Conservation (phyloP, 2,329 filamentous ascomycete species). For the Pochonia chlamydosporia region DNA sequence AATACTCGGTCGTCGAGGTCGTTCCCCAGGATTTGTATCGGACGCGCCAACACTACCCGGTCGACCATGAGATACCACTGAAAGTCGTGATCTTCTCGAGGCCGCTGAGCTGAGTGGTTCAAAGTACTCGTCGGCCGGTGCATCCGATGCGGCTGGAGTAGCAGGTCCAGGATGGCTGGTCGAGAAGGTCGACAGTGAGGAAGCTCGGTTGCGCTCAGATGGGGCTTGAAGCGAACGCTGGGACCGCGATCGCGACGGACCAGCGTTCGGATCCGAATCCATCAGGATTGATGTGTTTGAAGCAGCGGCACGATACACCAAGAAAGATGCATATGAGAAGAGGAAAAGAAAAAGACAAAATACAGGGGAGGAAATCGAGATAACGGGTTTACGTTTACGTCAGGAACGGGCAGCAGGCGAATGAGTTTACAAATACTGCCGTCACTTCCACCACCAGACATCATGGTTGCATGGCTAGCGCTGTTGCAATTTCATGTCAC, state of each 20-base stretch:
- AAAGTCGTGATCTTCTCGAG: slow-evolving; percentile 6
- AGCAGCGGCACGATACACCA: background rate
- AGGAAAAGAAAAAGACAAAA: no score
- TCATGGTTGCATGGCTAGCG: no score
- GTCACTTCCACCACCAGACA: no score
- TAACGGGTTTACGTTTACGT: no score
- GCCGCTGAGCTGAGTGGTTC: slow-evolving; percentile 1
- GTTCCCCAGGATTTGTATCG: slow-evolving; percentile 1
- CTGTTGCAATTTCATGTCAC: no score
- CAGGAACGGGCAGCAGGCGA: no score
- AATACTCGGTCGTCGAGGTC: slow-evolving; percentile 16
- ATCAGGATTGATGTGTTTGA: background rate
- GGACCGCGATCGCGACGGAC: slow-evolving; percentile 1
- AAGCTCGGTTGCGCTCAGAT: slow-evolving; percentile 2
- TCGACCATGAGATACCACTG: slow-evolving; percentile 5
- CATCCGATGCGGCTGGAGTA: slow-evolving; percentile 3
- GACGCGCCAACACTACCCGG: background rate
- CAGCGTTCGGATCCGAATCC: slow-evolving; percentile 2
- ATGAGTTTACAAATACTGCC: no score
- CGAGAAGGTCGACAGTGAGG: background rate
- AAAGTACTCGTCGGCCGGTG: slow-evolving; percentile 4
- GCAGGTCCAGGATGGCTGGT: background rate
- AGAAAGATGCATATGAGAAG: no score
- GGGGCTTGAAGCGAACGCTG: slow-evolving; percentile 1
- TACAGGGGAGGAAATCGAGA: no score